Base-by-base conservation (phyloP, 2,329 filamentous ascomycete genomes). In the Colletotrichum eremochloae region DNA sequence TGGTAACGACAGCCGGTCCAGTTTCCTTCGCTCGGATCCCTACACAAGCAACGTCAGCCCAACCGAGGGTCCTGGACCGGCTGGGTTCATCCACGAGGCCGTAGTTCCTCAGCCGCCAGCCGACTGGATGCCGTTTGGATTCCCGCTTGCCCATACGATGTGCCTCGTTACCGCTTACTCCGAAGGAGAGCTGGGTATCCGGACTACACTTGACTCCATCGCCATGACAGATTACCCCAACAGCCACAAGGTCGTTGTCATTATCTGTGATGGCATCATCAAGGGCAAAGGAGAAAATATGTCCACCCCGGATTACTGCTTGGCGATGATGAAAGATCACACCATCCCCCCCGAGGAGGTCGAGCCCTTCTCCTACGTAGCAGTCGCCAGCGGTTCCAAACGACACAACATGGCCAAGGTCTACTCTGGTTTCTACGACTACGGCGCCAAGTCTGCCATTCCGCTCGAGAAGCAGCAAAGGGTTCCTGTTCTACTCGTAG, bases 331-430 rank as follows among this genome's bases (percentile, higher is more conserved):
- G 91, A 96, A 93, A 80, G 96, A 99, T 77, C 92, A 94, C 78
- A 92, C 94, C 2, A 88, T 95, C 9, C 88, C 90, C 7, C 92
- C 91, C 0, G 91, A 97, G 38, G 92, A 98, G 71, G 96, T 98
- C 2, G 88, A 94, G 78, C 89, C 95, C 0, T 98, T 95, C 83
- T 98, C 96, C 0, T 99, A 99, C 76, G 96, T 99, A 63, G 97
- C 96, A 15, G 96, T 99, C 44, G 94, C 96, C 52, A 96, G 93
- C 80, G 96, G 96, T 71, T 93, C 95, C 61, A 99, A 99, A 86
- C 92, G 96, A 77, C 97, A 99, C 90, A 99, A 98, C 84, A 99
- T 98, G 96, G 96, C 96, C 77, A 98, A 98, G 87, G 91, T 98
- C 70, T 98, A 98, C 83, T 93, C 95, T 68, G 97, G 97, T 56